Evolutionary conservation across 1,284 basidiomycete species (phyloP), one percentile per base, ranked within the genome.

Genomic region (Cryptococcus neoformans): DNA sequence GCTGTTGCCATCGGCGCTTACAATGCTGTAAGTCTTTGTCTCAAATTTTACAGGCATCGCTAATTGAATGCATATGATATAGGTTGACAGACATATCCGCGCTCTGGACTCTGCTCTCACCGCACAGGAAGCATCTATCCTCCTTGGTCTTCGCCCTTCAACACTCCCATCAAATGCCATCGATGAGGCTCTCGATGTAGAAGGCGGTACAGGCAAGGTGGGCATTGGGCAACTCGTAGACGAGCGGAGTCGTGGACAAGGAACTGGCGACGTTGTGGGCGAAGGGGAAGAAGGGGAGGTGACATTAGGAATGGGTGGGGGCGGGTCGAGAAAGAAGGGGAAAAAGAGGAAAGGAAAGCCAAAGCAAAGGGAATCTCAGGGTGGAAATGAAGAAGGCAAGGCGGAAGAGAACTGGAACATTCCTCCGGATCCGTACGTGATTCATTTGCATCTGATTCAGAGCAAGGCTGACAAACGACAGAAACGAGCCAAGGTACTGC

Each of bases 31-130:
- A 58, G 74, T 63, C 17, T 21, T 7, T 28, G 16, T 48, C 12
- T 10, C 10, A 37, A 28, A 16, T 21, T 16, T 21, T 47, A 12
- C 10, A 9, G 28, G 6, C 45, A 21, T 7, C 21, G 45, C 53
- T 34, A 17, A 38, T 28, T 11, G 14, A 21, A 47, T 34, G 40
- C n/a, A 47, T 21, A 28, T 47, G 6, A 12, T 21, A 35, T 66
- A 76, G 72, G 76, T 82, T 41, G 81, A 82, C 60, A 65, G 80
- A 42, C 80, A 81, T 61, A 80, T 81, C 51, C 73, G 80, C n/a
- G 76, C 80, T 2, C 73, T 82, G 17, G 81, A 82, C 65, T 75
- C 72, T 0, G 80, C 80, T 9, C 56, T 78, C 3, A 59, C 65
- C 9, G 67, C 70, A 1, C 72, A 77, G 51, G 73, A 77, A 59